A percentile compares a stretch with the other conserved stretches of the same genome.
Conservation (phyloP, 805 yeast genomes). For the Metschnikowia lachancei region DNA sequence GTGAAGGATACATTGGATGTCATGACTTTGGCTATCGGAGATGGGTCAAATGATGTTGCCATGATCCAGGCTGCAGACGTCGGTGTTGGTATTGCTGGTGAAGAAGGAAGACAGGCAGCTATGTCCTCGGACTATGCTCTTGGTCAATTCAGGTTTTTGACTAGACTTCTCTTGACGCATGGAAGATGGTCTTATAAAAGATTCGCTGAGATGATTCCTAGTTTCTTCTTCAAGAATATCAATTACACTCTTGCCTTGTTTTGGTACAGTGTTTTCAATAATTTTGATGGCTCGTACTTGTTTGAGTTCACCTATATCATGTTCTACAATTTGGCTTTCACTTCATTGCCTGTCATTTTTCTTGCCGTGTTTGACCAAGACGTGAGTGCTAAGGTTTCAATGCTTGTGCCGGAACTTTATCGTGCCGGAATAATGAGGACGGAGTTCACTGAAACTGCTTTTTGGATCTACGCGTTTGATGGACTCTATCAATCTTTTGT, state of each 20-base stretch:
- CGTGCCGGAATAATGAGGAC: constrained; percentile 61
- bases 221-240: constrained; percentile 74
- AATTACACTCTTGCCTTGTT: constrained; percentile 70
- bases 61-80: constrained; percentile 86
- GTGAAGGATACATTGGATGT: constrained; percentile 65
- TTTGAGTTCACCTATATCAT: constrained; percentile 76
- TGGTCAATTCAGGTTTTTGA: constrained; percentile 72
- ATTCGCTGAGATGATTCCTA: constrained; percentile 73
- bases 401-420: constrained; percentile 70
- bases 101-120: constrained; percentile 83
- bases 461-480: constrained; percentile 61
- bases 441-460: constrained; percentile 61
- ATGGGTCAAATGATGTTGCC: constrained; percentile 84
- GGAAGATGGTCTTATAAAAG: constrained; percentile 84
- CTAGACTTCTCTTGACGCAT: constrained; percentile 66
- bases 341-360: constrained; percentile 74
- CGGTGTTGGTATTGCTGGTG: constrained; percentile 85
- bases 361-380: constrained; percentile 76
- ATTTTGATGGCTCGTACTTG: constrained; percentile 73
- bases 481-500: constrained; percentile 71
- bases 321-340: constrained; percentile 77
- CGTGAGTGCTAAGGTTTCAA: constrained; percentile 60
- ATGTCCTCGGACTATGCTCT: constrained; percentile 83
- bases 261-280: constrained; percentile 69
- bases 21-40: constrained; percentile 80